Percentiles rank a stretch among this genome's conserved stretches.
phyloP scores from a whole-genome alignment of 306 rosid species.

The Alnus glutinosa region DNA sequence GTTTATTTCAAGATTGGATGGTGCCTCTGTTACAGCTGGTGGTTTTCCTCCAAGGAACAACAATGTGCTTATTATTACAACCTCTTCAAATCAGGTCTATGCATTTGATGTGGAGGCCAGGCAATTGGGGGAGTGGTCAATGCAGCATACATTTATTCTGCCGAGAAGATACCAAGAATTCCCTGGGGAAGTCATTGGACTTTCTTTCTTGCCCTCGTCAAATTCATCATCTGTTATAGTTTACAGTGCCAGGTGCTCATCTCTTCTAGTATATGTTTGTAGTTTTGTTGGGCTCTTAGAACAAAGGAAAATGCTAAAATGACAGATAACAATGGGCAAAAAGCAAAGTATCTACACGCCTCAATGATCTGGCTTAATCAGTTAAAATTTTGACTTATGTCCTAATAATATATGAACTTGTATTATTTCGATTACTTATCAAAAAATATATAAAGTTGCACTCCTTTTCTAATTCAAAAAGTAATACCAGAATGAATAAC shows the following conservation, averaged over 20 bases:
- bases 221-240: constrained; percentile 68
- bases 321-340: constrained; percentile 2
- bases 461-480: not conserved
- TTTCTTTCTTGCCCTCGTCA: constrained; percentile 77
- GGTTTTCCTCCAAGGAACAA: constrained; percentile 81
- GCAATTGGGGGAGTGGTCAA: constrained; percentile 90
- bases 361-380: not conserved
- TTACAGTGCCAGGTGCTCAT: constrained; percentile 85
- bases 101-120: constrained; percentile 86
- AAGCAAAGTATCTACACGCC: not conserved
- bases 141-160: constrained; percentile 59
- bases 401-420: not conserved
- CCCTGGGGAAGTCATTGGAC: constrained; percentile 97
- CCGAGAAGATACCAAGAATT: constrained; percentile 87
- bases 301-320: constrained; percentile 7
- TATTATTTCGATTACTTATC: too few relatives aligned
- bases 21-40: constrained; percentile 91
- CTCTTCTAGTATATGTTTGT: constrained; percentile 3
- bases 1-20: constrained; percentile 89
- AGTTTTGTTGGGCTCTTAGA: not conserved
- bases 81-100: constrained; percentile 93
- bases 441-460: too few relatives aligned
- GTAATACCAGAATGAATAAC: not conserved
- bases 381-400: not conserved
- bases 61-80: constrained; percentile 75